A percentile compares a stretch with the other conserved stretches of the same genome.
These are phyloP conservation scores for Xylaria sp. DNA, from an alignment of 2,329 filamentous ascomycete species.

Conservation along the genomic window DNA sequence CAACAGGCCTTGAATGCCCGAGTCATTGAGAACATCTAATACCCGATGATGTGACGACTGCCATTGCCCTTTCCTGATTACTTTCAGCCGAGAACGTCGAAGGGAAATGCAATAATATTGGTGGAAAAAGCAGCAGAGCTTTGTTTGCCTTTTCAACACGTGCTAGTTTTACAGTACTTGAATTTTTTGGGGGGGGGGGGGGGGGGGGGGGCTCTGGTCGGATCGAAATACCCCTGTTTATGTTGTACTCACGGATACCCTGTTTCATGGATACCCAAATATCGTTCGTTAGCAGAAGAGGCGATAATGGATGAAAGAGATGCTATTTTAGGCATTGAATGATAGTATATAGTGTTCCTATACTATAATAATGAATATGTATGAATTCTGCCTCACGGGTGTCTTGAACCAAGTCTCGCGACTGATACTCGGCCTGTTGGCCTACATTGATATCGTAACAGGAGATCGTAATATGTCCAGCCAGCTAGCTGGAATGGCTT, in stretches of 20 bases:
- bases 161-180: background rate
- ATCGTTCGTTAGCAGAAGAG: constrained; percentile 34
- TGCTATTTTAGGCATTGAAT: background rate
- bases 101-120: background rate
- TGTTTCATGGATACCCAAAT: constrained; percentile 40
- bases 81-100: background rate
- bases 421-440: background rate
- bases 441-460: background rate
- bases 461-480: background rate
- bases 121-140: background rate
- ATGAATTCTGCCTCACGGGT: background rate
- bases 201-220: constrained; percentile 1
- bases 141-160: background rate
- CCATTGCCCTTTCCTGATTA: background rate
- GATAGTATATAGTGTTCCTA: background rate
- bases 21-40: constrained; percentile 84
- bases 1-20: constrained; percentile 81
- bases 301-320: constrained; percentile 1
- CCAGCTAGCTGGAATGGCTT: background rate
- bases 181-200: too few relatives aligned
- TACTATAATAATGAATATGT: constrained; percentile 18
- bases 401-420: background rate
- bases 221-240: constrained; percentile 27
- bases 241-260: constrained; percentile 30
- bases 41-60: background rate